A percentile compares a stretch with the other conserved stretches of the same genome.
Evolutionary conservation across 805 yeast species (phyloP).

Genomic region (Blastobotrys chiropterorum): DNA sequence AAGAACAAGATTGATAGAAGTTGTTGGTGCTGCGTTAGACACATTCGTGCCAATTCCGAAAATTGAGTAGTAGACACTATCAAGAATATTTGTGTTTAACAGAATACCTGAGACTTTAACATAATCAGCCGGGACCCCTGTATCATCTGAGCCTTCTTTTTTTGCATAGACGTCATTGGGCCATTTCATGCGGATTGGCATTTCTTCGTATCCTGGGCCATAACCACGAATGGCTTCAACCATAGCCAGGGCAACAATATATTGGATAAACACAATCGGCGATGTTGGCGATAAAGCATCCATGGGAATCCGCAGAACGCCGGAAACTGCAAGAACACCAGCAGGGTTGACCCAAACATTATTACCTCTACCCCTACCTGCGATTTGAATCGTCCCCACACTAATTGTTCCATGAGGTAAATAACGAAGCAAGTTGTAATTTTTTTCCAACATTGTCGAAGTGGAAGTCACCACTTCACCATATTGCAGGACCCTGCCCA

Average conservation of each 20-base stretch:
- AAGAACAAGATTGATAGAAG: constrained; percentile 73
- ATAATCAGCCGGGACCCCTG: constrained; percentile 29
- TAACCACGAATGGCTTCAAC: constrained; percentile 69
- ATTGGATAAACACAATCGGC: constrained; percentile 77
- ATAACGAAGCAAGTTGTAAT: constrained; percentile 48
- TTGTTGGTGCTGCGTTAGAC: constrained; percentile 82
- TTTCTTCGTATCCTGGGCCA: constrained; percentile 57
- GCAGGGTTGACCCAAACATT: constrained; percentile 93
- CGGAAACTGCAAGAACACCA: constrained; percentile 83
- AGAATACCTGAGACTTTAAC: constrained; percentile 79
- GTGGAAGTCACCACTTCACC: constrained; percentile 92
- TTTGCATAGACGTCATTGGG: constrained; percentile 86
- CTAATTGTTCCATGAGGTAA: constrained; percentile 65
- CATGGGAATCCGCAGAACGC: constrained; percentile 53
- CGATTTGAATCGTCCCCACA: constrained; percentile 75
- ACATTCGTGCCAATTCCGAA: constrained; percentile 87
- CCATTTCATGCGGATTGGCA: constrained; percentile 89
- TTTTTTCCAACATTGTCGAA: constrained; percentile 66
- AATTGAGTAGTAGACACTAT: constrained; percentile 56
- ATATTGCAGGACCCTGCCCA: constrained; percentile 65
- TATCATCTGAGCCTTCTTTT: constrained; percentile 42
- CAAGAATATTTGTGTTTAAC: constrained; percentile 67
- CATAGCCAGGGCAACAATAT: constrained; percentile 73
- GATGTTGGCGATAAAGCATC: constrained; percentile 31
- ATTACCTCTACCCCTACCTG: constrained; percentile 93